These are phyloP conservation scores for Saccharomycopsis fibuligera DNA, from an alignment of 805 yeast genomes.

Conservation along the genomic window DNA sequence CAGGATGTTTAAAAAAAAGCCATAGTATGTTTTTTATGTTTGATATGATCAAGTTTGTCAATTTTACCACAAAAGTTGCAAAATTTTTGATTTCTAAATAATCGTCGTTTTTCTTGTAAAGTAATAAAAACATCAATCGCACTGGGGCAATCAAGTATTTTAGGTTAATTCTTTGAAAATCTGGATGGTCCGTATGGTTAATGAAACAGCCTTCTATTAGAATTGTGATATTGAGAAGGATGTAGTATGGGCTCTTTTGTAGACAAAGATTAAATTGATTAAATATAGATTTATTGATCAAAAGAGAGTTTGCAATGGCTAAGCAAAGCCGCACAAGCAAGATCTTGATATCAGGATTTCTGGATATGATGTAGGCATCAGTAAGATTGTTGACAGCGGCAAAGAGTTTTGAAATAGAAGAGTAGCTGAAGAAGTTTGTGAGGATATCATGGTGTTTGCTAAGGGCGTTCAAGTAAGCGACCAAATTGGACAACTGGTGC, in stretches of 20 bases:
- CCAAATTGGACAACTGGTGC: neutral
- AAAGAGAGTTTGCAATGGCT: conserved; percentile 6
- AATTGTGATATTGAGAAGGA: neutral
- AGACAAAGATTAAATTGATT: neutral
- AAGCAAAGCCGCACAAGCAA: conserved; percentile 1
- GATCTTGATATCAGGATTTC: neutral
- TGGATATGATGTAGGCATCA: neutral
- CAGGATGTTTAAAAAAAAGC: conserved; percentile 8
- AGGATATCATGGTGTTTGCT: conserved; percentile 5
- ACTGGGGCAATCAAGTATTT: conserved; percentile 9
- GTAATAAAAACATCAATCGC: conserved; percentile 4
- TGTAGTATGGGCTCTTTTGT: neutral
- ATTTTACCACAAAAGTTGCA: neutral
- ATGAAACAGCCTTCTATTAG: neutral
- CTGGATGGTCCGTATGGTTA: neutral
- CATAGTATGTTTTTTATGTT: conserved; percentile 13
- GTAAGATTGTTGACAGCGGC: conserved; percentile 1
- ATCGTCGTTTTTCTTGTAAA: conserved; percentile 1
- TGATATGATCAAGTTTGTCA: conserved; percentile 1
- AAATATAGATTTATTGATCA: conserved; percentile 1
- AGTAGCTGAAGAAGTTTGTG: neutral
- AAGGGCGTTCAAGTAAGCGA: neutral
- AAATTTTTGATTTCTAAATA: conserved; percentile 1
- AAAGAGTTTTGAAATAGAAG: neutral
- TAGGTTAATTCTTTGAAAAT: neutral